phyloP scores from a whole-genome alignment of 1,284 basidiomycete genomes.

The Leccinum pseudoinsigne region DNA sequence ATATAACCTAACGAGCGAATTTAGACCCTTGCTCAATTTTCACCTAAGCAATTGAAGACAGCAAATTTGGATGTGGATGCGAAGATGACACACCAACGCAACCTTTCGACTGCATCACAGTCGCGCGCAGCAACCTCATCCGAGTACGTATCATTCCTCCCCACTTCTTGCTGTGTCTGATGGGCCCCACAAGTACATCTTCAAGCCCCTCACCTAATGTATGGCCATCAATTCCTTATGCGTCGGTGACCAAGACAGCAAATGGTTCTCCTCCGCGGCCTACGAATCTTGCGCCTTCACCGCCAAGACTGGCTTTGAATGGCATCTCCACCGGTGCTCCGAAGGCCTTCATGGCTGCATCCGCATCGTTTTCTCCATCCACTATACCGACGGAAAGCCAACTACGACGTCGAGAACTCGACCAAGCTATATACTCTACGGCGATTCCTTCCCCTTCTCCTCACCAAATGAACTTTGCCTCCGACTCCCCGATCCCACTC shows the following conservation, averaged over 20 bases:
- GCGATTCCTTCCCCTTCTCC: slow-evolving; percentile 34
- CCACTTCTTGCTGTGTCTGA: slow-evolving; percentile 16
- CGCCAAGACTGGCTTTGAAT: slow-evolving; percentile 65
- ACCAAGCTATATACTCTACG: slow-evolving; percentile 46
- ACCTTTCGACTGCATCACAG: slow-evolving; percentile 28
- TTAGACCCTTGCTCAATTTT: slow-evolving; percentile 68
- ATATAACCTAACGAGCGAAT: slow-evolving; percentile 8
- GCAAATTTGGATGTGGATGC: slow-evolving; percentile 46
- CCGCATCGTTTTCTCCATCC: slow-evolving; percentile 27
- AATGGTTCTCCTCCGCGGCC: slow-evolving; percentile 19
- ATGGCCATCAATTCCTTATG: slow-evolving; percentile 53
- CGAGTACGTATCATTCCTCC: slow-evolving; percentile 23
- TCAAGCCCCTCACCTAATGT: slow-evolving; percentile 22
- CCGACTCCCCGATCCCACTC: slow-evolving; percentile 62
- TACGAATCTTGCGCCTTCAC: slow-evolving; percentile 39
- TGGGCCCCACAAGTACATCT: slow-evolving; percentile 8
- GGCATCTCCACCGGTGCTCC: slow-evolving; percentile 63
- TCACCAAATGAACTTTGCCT: slow-evolving; percentile 15
- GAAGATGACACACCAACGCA: slow-evolving; percentile 17
- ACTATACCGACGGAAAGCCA: slow-evolving; percentile 48
- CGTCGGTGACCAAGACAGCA: slow-evolving; percentile 18
- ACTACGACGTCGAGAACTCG: slow-evolving; percentile 51
- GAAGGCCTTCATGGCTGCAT: slow-evolving; percentile 40
- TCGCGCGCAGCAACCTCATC: slow-evolving; percentile 7
- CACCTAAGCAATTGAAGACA: slow-evolving; percentile 56